Conservation (phyloP, 371 early-diverging fungal genomes). For the Phascolomyces articulosus region DNA sequence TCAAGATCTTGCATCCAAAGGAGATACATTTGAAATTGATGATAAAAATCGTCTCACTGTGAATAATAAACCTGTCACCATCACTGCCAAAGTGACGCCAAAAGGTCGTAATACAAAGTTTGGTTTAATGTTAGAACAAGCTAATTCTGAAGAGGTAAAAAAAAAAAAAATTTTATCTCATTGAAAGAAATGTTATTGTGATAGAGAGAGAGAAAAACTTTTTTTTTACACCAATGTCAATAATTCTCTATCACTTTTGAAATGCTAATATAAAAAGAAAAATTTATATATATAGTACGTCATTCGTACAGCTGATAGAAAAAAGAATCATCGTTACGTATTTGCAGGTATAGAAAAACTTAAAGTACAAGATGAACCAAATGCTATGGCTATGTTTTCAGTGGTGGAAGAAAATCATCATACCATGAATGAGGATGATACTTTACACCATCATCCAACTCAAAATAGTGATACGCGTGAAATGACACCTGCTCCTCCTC, state of each 20-base stretch:
- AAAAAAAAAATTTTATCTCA: not conserved
- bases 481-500: no score
- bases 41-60: conserved; percentile 7
- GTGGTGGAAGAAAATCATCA: conserved; percentile 3
- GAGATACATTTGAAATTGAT: conserved; percentile 13
- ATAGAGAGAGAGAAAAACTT: not conserved
- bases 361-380: conserved; percentile 7
- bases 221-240: no score
- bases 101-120: not conserved
- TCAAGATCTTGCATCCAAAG: conserved; percentile 13
- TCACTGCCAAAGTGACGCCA: not conserved
- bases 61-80: conserved; percentile 4
- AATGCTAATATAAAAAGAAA: no score
- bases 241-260: no score
- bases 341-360: conserved; percentile 13
- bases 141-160: conserved; percentile 13
- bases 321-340: conserved; percentile 18
- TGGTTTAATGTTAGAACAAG: conserved; percentile 10
- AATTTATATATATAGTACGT: conserved; percentile 10
- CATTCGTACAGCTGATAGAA: conserved; percentile 14
- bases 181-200: no score
- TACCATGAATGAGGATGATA: no score
- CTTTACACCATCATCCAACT: no score
- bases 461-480: not conserved
- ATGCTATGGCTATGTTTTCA: conserved; percentile 19